Percentiles rank a stretch among this genome's conserved stretches.
Conservation (phyloP, 2,329 filamentous ascomycete genomes). For the Exophiala bonariae region DNA sequence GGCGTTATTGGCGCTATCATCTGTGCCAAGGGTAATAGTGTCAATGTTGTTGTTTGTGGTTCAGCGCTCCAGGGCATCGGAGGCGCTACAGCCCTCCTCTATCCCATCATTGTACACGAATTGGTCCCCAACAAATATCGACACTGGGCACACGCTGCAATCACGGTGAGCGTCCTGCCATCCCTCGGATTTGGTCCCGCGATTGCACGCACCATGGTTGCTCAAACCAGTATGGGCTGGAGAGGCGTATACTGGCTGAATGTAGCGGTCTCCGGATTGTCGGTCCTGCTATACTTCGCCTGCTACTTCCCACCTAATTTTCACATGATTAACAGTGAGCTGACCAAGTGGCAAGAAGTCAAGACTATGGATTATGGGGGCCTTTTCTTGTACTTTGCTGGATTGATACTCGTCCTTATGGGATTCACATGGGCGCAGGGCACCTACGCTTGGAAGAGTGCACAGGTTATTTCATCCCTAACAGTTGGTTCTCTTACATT, state of each 20-base stretch:
- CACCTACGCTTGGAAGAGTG: slow-evolving; percentile 43
- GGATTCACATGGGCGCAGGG: slow-evolving; percentile 45
- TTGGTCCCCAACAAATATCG: slow-evolving; percentile 42
- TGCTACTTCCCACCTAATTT: slow-evolving; percentile 52
- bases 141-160: slow-evolving; percentile 34
- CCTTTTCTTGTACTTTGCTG: slow-evolving; percentile 43
- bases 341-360: slow-evolving; percentile 37
- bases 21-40: slow-evolving; percentile 35
- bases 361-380: slow-evolving; percentile 49
- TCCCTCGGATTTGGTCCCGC: slow-evolving; percentile 41
- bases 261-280: slow-evolving; percentile 44
- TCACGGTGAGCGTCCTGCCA: slow-evolving; percentile 37
- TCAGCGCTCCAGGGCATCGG: slow-evolving; percentile 39
- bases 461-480: slow-evolving; percentile 36
- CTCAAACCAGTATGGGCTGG: slow-evolving; percentile 46
- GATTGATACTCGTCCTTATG: slow-evolving; percentile 44
- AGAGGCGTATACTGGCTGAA: slow-evolving; percentile 53
- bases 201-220: slow-evolving; percentile 46
- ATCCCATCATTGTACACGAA: slow-evolving; percentile 40
- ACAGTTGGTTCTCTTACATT: slow-evolving; percentile 40
- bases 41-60: slow-evolving; percentile 40
- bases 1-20: slow-evolving; percentile 41
- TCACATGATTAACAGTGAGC: slow-evolving; percentile 41
- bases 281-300: slow-evolving; percentile 43
- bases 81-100: slow-evolving; percentile 39